Base-by-base conservation (phyloP, 208 protist genomes). In the Trypanosoma boissoni region DNA sequence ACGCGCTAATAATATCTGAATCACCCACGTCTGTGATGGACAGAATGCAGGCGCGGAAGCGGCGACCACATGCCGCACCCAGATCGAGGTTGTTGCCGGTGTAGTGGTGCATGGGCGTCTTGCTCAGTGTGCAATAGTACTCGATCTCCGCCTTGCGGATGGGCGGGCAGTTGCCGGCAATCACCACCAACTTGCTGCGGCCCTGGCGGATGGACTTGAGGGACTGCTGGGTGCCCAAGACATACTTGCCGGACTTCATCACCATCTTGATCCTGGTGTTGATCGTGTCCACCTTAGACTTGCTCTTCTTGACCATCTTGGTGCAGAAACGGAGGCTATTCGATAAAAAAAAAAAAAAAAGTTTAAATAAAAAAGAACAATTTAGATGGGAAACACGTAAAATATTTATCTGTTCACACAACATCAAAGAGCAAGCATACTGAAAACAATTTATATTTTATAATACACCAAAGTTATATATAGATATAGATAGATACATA, bases 111-210 rank as follows among this genome's bases (percentile, higher is more conserved):
- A 99, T 98, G 42, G 76, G 77, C 48, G 97, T 99, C 86, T 99
- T 98, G 82, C 90, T 89, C 60, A 99, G 96, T 78, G 99, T 99
- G 77, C 98, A 98, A 88, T 99, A 99, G 91, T 99, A 99, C 91
- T 99, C 99, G 56, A 99, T 92, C 88, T 99, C 97, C 8, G 98
- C 98, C 76, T 98, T 98, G 72, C 97, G 91, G 37, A 99, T 84
- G 29, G 98, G 86, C 48, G 98, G 98, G 91, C 95, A 98, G 93
- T 99, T 99, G 88, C 77, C 98, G 27, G 97, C 67, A 66, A 99
- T 97, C 60, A 99, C 86, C 45, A 99, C 76, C 49, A 99, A 88
- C 92, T 99, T 99, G 73, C 98, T 96, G 92, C 89, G 88, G 63
- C 86, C 88, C 77, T 89, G 67, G 72, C 98, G 96, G 16, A 99